These are phyloP conservation scores for Pulveroboletus sp. DNA, from an alignment of 768 basidiomycete genomes.

Conservation along the genomic window DNA sequence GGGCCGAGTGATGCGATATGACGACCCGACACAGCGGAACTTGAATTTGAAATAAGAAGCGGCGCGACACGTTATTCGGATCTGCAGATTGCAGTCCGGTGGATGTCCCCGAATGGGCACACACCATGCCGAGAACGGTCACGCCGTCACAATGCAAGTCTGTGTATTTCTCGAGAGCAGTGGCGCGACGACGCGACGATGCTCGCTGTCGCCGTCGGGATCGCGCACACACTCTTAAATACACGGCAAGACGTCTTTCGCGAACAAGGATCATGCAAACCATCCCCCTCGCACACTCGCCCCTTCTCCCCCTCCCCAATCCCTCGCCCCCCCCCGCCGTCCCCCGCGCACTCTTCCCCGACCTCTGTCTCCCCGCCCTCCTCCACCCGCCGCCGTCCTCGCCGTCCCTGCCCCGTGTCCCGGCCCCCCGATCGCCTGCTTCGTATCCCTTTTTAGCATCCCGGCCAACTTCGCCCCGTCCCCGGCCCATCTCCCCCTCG, in stretches of 20 bases:
- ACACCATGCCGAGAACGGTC: constrained; percentile 14
- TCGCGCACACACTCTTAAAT: no score
- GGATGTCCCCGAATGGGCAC: constrained; percentile 10
- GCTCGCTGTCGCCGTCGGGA: no score
- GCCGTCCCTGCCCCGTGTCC: constrained; percentile 34
- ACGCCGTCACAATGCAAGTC: constrained; percentile 25
- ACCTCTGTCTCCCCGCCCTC: no score
- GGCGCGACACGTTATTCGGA: constrained; percentile 28
- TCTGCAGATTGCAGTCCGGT: constrained; percentile 28
- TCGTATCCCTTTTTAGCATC: constrained; percentile 14
- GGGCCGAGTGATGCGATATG: constrained; percentile 29
- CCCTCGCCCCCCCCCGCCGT: no score
- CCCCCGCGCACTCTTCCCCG: no score
- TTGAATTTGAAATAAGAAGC: constrained; percentile 35
- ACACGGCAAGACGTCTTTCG: no score
- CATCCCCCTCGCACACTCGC: no score
- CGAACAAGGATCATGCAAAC: no score
- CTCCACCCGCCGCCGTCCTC: constrained; percentile 28
- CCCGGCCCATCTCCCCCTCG: constrained; percentile 6
- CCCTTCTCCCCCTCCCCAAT: no score
- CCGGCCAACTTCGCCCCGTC: constrained; percentile 14
- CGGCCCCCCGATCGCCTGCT: no score
- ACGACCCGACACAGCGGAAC: constrained; percentile 2
- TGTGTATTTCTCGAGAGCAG: no score
- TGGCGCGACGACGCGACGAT: no score